Evolutionary conservation across 1,284 basidiomycete species (phyloP).

Genomic region (Trichosporon sp.): DNA sequence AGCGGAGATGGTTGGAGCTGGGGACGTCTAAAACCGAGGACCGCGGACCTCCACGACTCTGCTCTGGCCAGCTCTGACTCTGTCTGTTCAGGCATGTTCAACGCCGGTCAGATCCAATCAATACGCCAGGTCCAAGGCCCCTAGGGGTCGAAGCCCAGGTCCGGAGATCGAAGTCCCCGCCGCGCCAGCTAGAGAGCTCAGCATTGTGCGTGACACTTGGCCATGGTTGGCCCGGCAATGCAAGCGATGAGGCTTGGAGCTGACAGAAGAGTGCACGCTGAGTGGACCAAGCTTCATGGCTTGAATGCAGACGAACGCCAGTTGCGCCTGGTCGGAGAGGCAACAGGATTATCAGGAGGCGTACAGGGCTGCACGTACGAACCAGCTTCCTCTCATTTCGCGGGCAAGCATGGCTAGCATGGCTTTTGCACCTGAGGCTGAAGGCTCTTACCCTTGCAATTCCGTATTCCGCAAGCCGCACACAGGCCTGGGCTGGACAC

Average conservation of each 20-base stretch:
- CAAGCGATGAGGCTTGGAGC: not conserved
- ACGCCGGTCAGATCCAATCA: too few relatives aligned
- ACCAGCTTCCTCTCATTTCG: not conserved
- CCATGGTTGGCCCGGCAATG: not conserved
- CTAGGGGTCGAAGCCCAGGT: not conserved
- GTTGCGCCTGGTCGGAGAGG: not conserved
- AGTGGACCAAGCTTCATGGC: not conserved
- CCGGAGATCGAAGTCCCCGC: not conserved
- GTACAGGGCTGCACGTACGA: too few relatives aligned
- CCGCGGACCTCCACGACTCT: not conserved
- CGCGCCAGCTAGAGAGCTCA: too few relatives aligned
- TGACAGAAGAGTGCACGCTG: not conserved
- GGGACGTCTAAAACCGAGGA: not conserved
- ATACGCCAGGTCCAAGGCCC: not conserved
- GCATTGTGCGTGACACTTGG: not conserved
- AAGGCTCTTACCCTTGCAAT: not conserved
- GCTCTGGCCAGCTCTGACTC: too few relatives aligned
- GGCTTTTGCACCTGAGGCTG: too few relatives aligned
- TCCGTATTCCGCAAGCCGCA: not conserved
- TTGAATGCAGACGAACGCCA: not conserved
- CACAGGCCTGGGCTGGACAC: too few relatives aligned
- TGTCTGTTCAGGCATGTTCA: too few relatives aligned
- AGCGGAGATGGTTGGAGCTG: too few relatives aligned
- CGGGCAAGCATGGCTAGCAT: not conserved
- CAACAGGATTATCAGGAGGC: not conserved